A percentile compares a stretch with the other conserved stretches of the same genome.
Conservation (phyloP, 2,329 filamentous ascomycete genomes). For the Trichoderma aggressivum region DNA sequence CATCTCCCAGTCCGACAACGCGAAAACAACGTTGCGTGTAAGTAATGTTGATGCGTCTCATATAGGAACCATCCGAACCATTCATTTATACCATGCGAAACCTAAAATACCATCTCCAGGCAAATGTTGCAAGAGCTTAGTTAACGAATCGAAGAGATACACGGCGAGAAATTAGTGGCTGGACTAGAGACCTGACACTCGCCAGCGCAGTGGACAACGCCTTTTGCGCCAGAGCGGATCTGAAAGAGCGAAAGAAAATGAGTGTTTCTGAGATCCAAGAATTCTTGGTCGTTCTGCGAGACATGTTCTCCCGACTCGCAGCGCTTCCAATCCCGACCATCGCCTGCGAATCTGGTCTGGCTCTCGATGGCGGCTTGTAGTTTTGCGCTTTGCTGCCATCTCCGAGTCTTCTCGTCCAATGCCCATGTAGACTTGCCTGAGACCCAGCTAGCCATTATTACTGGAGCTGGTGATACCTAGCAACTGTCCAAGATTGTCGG, state of each 20-base stretch:
- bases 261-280: conserved; percentile 64
- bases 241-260: conserved; percentile 82
- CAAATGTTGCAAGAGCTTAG: neutral
- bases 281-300: conserved; percentile 75
- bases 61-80: neutral
- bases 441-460: neutral
- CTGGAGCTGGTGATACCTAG: neutral
- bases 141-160: neutral
- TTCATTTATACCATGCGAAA: neutral
- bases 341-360: conserved; percentile 76
- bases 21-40: neutral
- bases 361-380: conserved; percentile 72
- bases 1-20: neutral
- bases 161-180: neutral
- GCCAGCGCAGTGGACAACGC: conserved; percentile 77
- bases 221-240: conserved; percentile 92
- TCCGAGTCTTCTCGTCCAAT: neutral
- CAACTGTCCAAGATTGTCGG: neutral
- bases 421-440: neutral
- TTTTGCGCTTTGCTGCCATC: neutral
- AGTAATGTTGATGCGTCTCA: neutral
- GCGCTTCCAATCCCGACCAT: conserved; percentile 84
- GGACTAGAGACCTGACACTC: conserved; percentile 75
- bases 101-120: neutral
- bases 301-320: conserved; percentile 70